Conservation (phyloP, 768 basidiomycete genomes). For the Rhizopogon vesiculosus region DNA sequence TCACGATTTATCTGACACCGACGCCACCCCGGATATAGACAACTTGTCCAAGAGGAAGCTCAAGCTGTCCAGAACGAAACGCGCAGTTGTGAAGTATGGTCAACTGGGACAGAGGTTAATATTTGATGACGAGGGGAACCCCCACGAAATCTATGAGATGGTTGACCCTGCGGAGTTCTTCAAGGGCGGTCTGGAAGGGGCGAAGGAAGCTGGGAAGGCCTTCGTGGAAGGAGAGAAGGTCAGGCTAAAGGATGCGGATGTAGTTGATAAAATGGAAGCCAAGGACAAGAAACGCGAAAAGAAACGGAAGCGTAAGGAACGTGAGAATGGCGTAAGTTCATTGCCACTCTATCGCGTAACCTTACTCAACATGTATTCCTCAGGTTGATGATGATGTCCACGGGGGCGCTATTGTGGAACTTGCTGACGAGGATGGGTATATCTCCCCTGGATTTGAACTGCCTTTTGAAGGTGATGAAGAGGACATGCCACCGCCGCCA, state of each 20-base stretch:
- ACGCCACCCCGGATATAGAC: constrained; percentile 30
- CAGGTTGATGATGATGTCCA: constrained; percentile 25
- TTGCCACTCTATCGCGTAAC: neutral
- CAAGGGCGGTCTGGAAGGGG: constrained; percentile 60
- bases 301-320: constrained; percentile 87
- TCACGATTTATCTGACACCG: constrained; percentile 55
- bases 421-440: constrained; percentile 59
- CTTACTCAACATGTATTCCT: neutral
- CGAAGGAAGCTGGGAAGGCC: constrained; percentile 56
- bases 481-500: constrained; percentile 20
- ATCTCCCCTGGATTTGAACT: constrained; percentile 68
- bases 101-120: constrained; percentile 68
- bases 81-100: constrained; percentile 57
- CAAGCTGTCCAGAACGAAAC: constrained; percentile 70
- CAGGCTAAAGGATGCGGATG: constrained; percentile 67
- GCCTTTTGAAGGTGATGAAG: constrained; percentile 32
- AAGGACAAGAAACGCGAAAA: constrained; percentile 87
- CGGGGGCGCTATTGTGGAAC: constrained; percentile 15
- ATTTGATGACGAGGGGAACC: constrained; percentile 84
- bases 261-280: constrained; percentile 75
- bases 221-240: constrained; percentile 74
- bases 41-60: constrained; percentile 86
- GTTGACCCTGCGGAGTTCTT: constrained; percentile 71
- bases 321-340: constrained; percentile 41
- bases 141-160: constrained; percentile 82